Evolutionary conservation across 164 flowering plant species (phyloP), one percentile per base, ranked within the genome.

Genomic region (Cinnamomum chago): DNA sequence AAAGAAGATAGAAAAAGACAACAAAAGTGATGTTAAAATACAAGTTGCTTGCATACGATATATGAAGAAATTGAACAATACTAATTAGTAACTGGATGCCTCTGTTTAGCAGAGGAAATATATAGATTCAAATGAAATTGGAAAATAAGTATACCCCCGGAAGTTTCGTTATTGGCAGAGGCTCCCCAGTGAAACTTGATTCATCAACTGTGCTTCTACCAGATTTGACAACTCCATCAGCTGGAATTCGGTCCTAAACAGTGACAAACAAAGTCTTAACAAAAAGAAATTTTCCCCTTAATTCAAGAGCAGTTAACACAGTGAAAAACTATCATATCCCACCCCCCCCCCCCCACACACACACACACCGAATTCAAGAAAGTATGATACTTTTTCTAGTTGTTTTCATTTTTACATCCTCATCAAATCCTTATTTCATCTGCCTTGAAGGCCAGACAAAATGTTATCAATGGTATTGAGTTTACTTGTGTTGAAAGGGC

Each of bases 121-220:
- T 4, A 25, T 40, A 64, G 67, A 25, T 22, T 64, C 67, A 64
- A 23, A 55, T 55, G 60, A 12, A 24, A 25, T 64, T 25, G 67
- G 24, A 23, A 64, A 25, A 64, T 12, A 25, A 64, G 67, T 14
- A 73, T 89, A 94, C 99, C 97, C 94, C 99, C 72, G 93, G 88
- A 62, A 92, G 33, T 84, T 96, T 96, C 27, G 95, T 91, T 73
- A 91, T 91, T 35, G 99, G 99, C 73, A 96, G 79, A 74, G 98
- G 98, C 85, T 96, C 99, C 77, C 99, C 99, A 1, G 98, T 94
- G 77, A 96, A 89, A 79, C 95, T 90, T 72, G 99, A 96, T 79
- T 96, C 99, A 79, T 96, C 98, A 77, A 94, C 83, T 28, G 91
- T 91, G 86, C 99, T 96, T 85, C 98, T 90, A 80, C 99, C 99